A percentile compares a stretch with the other conserved stretches of the same genome.
phyloP scores from a whole-genome alignment of 1,284 basidiomycete genomes.

The Puccinia horiana region DNA sequence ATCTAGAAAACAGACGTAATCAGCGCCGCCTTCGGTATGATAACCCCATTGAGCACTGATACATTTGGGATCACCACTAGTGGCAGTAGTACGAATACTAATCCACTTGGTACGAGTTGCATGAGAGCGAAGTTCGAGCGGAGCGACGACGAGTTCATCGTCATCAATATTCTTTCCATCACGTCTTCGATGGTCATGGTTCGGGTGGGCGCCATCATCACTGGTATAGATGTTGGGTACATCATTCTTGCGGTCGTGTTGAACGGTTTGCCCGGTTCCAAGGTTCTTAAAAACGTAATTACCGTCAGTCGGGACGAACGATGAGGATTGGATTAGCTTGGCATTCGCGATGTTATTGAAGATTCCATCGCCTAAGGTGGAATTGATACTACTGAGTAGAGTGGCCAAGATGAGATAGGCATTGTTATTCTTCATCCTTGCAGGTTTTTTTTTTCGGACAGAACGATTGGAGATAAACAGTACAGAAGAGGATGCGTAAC shows the following conservation, averaged over 20 bases:
- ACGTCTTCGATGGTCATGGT: not conserved
- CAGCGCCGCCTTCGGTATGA: conserved; percentile 40
- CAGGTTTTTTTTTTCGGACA: not conserved
- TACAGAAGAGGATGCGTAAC: not conserved
- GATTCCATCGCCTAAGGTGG: conserved; percentile 15
- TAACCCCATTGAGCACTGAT: conserved; percentile 49
- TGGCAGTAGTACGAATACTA: conserved; percentile 34
- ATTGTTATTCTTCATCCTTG: not conserved
- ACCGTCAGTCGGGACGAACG: conserved; percentile 32
- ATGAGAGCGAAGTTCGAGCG: conserved; percentile 37
- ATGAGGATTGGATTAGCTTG: conserved; percentile 34
- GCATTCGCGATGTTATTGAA: conserved; percentile 48
- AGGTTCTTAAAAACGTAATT: conserved; percentile 41
- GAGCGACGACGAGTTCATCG: not conserved
- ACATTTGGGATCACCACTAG: conserved; percentile 30
- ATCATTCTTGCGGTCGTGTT: conserved; percentile 40
- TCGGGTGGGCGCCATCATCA: not conserved
- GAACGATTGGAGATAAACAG: not conserved
- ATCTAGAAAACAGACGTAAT: conserved; percentile 24
- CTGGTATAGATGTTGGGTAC: conserved; percentile 45
- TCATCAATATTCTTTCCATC: not conserved
- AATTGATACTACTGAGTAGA: not conserved
- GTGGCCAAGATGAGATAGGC: not conserved
- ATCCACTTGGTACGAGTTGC: conserved; percentile 45
- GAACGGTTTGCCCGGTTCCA: conserved; percentile 23